Evolutionary conservation across 768 basidiomycete species (phyloP).

Genomic region (Daedalea quercina): DNA sequence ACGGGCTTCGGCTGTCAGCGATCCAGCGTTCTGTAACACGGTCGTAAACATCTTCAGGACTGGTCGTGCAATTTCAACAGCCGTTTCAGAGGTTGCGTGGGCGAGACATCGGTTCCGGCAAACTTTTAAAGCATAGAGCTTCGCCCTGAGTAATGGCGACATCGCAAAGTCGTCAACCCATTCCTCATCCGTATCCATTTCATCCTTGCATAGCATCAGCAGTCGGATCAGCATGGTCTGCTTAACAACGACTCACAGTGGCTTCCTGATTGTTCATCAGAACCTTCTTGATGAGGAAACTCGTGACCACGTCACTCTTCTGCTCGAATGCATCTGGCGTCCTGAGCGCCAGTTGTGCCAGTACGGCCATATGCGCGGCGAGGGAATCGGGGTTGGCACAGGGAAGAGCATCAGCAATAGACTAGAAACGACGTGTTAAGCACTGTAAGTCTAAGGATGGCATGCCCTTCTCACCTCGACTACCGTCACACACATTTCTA

Average conservation of each 20-base stretch:
- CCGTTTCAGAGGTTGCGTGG: conserved; percentile 49
- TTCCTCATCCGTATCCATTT: conserved; percentile 56
- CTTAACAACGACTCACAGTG: conserved; percentile 26
- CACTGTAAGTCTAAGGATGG: background rate
- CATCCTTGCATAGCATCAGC: conserved; percentile 33
- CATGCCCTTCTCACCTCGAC: conserved; percentile 49
- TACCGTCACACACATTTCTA: conserved; percentile 43
- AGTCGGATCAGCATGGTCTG: background rate
- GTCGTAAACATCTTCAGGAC: conserved; percentile 71
- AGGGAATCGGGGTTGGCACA: conserved; percentile 43
- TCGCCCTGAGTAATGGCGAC: conserved; percentile 52
- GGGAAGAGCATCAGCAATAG: conserved; percentile 47
- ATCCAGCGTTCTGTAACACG: conserved; percentile 64
- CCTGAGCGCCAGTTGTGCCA: conserved; percentile 67
- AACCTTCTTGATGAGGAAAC: conserved; percentile 62
- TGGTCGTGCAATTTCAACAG: conserved; percentile 64
- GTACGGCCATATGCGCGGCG: conserved; percentile 60
- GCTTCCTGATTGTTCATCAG: conserved; percentile 48
- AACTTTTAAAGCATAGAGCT: conserved; percentile 72
- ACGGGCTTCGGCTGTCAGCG: conserved; percentile 44
- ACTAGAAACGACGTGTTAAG: conserved; percentile 30
- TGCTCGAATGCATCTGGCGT: conserved; percentile 72
- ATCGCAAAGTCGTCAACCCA: conserved; percentile 73
- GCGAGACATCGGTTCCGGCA: conserved; percentile 76
- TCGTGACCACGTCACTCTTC: conserved; percentile 68